Conservation (phyloP, 306 rosid species). For the Quercus mongolica region DNA sequence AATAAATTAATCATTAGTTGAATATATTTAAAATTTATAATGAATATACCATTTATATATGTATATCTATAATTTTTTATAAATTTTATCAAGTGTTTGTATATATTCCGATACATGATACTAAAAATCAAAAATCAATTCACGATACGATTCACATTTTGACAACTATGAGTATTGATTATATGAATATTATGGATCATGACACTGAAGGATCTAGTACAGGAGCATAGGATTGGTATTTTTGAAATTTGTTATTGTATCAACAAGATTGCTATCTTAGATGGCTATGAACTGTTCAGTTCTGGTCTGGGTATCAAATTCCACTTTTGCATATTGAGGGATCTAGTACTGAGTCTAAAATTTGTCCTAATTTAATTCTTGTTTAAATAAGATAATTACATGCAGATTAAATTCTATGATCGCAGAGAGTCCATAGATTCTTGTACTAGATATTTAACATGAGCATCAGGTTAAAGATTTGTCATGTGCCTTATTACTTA, state of each 20-base stretch:
- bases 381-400: neutral
- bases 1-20: too few species aligned
- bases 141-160: too few species aligned
- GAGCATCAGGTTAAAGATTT: neutral
- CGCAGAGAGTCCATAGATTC: neutral
- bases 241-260: neutral
- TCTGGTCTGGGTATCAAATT: neutral
- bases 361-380: neutral
- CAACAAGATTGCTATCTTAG: neutral
- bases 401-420: neutral
- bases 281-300: neutral
- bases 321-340: neutral
- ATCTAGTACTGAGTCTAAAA: neutral
- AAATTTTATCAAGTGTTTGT: too few species aligned
- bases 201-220: neutral
- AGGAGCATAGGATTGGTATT: neutral
- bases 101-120: too few species aligned
- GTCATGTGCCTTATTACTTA: neutral
- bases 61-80: too few species aligned
- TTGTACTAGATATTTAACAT: neutral
- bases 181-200: neutral
- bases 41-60: too few species aligned
- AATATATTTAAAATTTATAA: too few species aligned
- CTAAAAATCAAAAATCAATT: too few species aligned
- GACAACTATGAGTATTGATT: neutral